Evolutionary conservation across 2,329 filamentous ascomycete species (phyloP).

Genomic region (Pyrenophora teres): DNA sequence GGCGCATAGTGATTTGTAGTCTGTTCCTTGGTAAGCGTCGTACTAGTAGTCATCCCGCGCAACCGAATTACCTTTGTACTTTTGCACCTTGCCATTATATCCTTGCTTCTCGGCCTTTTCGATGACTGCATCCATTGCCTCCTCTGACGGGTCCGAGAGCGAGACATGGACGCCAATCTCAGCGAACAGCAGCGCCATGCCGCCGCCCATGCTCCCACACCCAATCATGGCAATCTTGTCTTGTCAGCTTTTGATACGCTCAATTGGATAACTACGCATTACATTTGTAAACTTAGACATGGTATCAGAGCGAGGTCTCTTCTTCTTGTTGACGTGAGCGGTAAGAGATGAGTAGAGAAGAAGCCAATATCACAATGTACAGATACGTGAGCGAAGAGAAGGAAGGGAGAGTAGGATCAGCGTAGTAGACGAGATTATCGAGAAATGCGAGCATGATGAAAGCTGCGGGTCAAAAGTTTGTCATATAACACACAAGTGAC

Average conservation of each 20-base stretch:
- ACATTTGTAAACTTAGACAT: conserved; percentile 35
- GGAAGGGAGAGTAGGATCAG: conserved; percentile 37
- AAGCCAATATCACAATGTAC: conserved; percentile 35
- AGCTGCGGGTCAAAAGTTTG: conserved; percentile 4
- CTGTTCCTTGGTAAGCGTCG: conserved; percentile 31
- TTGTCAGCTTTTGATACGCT: conserved; percentile 1
- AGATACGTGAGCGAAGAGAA: conserved; percentile 39
- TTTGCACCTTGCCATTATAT: conserved; percentile 46
- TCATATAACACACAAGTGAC: conserved; percentile 15
- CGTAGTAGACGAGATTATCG: conserved; percentile 35
- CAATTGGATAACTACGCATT: conserved; percentile 2
- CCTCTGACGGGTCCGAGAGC: conserved; percentile 58
- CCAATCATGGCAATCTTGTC: conserved; percentile 61
- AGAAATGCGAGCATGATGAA: conserved; percentile 34
- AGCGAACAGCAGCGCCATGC: conserved; percentile 63
- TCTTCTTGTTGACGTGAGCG: conserved; percentile 24
- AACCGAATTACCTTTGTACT: conserved; percentile 41
- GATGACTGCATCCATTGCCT: conserved; percentile 54
- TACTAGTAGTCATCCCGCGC: no score
- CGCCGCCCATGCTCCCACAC: conserved; percentile 64
- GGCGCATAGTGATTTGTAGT: conserved; percentile 58
- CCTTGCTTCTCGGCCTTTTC: conserved; percentile 48
- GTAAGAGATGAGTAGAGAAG: conserved; percentile 30
- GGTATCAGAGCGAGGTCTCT: conserved; percentile 11
- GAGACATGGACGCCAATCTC: conserved; percentile 61